Conservation (phyloP, 495 filamentous ascomycete species). For the Xylaria venustula region DNA sequence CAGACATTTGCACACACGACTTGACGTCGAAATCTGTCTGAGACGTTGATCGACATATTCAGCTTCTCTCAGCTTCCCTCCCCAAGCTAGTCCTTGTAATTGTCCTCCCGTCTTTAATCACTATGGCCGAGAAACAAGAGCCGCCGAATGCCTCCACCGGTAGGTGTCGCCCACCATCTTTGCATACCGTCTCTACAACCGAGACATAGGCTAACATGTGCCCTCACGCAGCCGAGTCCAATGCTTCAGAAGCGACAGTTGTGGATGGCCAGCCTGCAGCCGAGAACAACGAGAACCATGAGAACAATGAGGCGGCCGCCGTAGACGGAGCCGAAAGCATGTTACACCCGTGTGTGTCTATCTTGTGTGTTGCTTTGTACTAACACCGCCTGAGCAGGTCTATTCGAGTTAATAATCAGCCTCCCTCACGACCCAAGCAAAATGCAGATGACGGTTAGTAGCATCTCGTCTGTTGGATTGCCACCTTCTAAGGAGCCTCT, state of each 20-base stretch:
- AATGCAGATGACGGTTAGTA: constrained; percentile 77
- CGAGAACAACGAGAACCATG: constrained; percentile 23
- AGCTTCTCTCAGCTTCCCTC: not conserved
- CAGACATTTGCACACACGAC: not conserved
- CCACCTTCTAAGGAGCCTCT: constrained; percentile 27
- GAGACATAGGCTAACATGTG: constrained; percentile 8
- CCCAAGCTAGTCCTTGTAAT: constrained; percentile 13
- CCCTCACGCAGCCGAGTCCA: constrained; percentile 22
- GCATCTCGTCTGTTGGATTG: constrained; percentile 17
- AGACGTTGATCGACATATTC: constrained; percentile 12
- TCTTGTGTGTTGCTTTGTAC: no score
- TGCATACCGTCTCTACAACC: no score
- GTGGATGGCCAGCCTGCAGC: constrained; percentile 25
- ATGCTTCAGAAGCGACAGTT: constrained; percentile 19
- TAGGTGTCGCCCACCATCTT: no score
- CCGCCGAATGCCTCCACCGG: constrained; percentile 4
- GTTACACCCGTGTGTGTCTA: no score
- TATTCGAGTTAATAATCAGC: constrained; percentile 80
- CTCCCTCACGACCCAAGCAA: constrained; percentile 78
- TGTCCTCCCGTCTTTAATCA: constrained; percentile 7
- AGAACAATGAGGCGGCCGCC: constrained; percentile 29
- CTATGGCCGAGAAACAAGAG: constrained; percentile 29
- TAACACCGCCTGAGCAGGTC: constrained; percentile 21
- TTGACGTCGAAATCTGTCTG: constrained; percentile 15
- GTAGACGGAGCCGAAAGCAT: no score